A percentile compares a stretch with the other conserved stretches of the same genome.
These are phyloP conservation scores for Eucalyptus tenuipes DNA, from an alignment of 345 rosid genomes.

Conservation along the genomic window DNA sequence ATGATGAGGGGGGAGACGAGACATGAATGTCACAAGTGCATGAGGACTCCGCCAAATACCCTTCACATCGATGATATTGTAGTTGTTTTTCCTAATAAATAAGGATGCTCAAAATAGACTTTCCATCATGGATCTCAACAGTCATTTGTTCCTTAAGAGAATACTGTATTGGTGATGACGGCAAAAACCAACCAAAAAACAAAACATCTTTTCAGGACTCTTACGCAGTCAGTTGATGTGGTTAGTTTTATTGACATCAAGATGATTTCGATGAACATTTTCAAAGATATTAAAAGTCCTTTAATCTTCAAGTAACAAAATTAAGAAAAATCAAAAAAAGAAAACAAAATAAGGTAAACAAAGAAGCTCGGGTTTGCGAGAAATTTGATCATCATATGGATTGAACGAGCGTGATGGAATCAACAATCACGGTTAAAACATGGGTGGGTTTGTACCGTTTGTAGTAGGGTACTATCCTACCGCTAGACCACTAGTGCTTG, in stretches of 20 bases:
- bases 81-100: too few relatives aligned
- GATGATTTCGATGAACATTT: background rate
- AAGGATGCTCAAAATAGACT: background rate
- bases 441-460: too few relatives aligned
- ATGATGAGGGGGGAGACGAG: background rate
- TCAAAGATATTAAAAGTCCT: too few relatives aligned
- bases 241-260: background rate
- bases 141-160: too few relatives aligned
- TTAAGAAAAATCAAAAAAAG: too few relatives aligned
- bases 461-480: too few relatives aligned
- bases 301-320: background rate
- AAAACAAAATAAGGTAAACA: too few relatives aligned
- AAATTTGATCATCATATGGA: too few relatives aligned
- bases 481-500: too few relatives aligned
- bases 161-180: background rate
- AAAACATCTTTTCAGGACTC: background rate
- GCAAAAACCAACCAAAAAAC: background rate
- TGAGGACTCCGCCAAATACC: constrained; percentile 24
- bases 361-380: too few relatives aligned
- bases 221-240: background rate
- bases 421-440: fast-evolving
- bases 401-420: too few relatives aligned
- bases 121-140: background rate
- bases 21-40: constrained; percentile 29
- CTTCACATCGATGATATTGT: background rate